Percentiles rank a stretch among this genome's conserved stretches.
These are phyloP conservation scores for Podosphaera aphanis DNA, from an alignment of 2,329 filamentous ascomycete species.

Conservation along the genomic window DNA sequence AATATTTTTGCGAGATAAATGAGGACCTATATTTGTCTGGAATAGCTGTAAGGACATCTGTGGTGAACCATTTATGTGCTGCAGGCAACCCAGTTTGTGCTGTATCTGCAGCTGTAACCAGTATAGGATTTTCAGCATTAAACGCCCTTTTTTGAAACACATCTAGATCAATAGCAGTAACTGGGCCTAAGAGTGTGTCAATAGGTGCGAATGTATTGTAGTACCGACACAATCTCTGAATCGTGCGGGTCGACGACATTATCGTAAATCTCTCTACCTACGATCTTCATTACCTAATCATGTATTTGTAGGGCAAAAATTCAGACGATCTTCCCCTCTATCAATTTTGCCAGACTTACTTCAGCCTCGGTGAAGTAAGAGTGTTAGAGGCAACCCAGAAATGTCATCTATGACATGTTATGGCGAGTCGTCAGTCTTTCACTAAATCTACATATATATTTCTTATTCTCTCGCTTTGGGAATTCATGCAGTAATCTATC, in stretches of 20 bases:
- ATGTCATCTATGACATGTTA: not conserved
- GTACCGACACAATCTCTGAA: not conserved
- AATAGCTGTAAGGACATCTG: not conserved
- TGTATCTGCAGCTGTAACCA: slow-evolving; percentile 21
- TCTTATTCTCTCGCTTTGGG: not conserved
- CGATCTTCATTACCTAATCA: not conserved
- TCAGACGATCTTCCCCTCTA: not conserved
- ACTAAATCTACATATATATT: not conserved
- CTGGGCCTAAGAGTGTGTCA: slow-evolving; percentile 4
- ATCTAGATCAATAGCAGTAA: slow-evolving; percentile 16
- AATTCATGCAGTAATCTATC: not conserved
- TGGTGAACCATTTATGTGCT: slow-evolving; percentile 33
- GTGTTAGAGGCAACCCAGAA: not conserved
- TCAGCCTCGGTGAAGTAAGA: not conserved
- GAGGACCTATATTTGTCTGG: not conserved
- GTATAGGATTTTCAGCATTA: slow-evolving; percentile 24
- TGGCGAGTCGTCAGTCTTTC: not conserved
- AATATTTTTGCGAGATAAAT: slow-evolving; percentile 10
- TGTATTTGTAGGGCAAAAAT: not conserved
- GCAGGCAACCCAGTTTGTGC: slow-evolving; percentile 24
- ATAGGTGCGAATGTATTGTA: slow-evolving; percentile 2
- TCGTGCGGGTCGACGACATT: not conserved
- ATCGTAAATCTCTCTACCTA: not conserved
- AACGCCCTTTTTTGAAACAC: slow-evolving; percentile 31
- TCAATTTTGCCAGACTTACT: not conserved